Evolutionary conservation across 1,139 yeast species (phyloP), one percentile per base, ranked within the genome.

Genomic region (Geotrichum aggregatum): DNA sequence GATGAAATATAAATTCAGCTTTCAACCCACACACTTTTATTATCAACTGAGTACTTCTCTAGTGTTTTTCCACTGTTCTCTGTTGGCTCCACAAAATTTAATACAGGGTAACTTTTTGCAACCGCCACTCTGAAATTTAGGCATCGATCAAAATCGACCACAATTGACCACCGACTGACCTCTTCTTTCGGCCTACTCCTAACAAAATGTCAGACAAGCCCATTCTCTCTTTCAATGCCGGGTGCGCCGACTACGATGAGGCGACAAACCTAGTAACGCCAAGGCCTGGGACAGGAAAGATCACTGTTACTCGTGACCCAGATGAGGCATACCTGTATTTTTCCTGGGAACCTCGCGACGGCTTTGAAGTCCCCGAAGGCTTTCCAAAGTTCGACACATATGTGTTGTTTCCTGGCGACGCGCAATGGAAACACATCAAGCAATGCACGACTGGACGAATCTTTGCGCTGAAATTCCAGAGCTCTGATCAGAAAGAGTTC

Each of bases 351-450:
- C 83, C 87, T 22, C 71, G 79, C 41, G 82, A 78, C 40, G 65
- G 64, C 3, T 54, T 51, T 33, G 19, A 42, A 21, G 53, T 47
- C 38, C 50, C 64, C 10, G 59, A 57, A 18, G 74, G 76, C 42
- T 48, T 45, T 19, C 38, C 47, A 8, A 86, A 84, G 53, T 53
- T 59, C 36, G 68, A 71, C 50, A 94, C 86, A 61, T 74, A 89
- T 59, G 77, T 89, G 60, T 79, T 92, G 51, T 84, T 92, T 61
- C 96, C 97, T 0, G 98, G 97, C 1, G 98, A 92, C 65, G 95
- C 91, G 42, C 80, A 84, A 45, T 87, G 95, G 83, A 79, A 79
- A 54, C 88, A 80, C 54, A 80, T 89, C 44, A 71, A 76, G 49
- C 81, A 91, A 22, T 85, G 96, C 66, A 78, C 75, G 49, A 81